Base-by-base conservation (phyloP, 371 early-diverging fungal species). In the Funneliformis caledonium region DNA sequence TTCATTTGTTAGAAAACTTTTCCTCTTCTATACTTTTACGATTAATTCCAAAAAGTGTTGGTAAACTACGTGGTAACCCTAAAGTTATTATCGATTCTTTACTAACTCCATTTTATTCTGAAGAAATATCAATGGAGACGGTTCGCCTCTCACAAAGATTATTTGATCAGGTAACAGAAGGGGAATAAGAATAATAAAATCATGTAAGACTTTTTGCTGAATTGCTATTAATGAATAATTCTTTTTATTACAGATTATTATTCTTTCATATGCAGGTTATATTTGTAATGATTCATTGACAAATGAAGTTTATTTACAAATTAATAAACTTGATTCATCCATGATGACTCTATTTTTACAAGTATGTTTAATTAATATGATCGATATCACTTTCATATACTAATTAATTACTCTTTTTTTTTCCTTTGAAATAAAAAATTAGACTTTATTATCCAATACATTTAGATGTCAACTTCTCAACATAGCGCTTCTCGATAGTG, bases 191-290 rank as follows among this genome's bases (percentile, higher is more conserved):
- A 61, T 76, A 56, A 76, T 33, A 19, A 60, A 33, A 56, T 3
- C n/a, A n/a, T n/a, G n/a, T n/a, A n/a, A n/a, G n/a, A n/a, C n/a
- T n/a, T n/a, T n/a, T n/a, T n/a, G n/a, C n/a, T n/a, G n/a, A n/a
- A n/a, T n/a, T n/a, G n/a, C n/a, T n/a, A n/a, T n/a, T n/a, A n/a
- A n/a, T n/a, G n/a, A n/a, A n/a, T n/a, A n/a, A n/a, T 62, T 7
- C 12, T 62, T 43, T 61, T 22, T 43, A 48, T 43, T 76, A 16
- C 11, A 78, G 78, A 78, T 78, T 33, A 78, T 78, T 67, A n/a
- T 78, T 9, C 78, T 78, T 68, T 78, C 78, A 12, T 68, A 68
- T 42, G 67, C 78, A 47, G 78, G 78, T 50, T 2, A 61, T 48
- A 78, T 78, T 42, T 78, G 78, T 62, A 8, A 22, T 26, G 67